These are phyloP conservation scores for Coelastrella sp. DNA, from an alignment of 139 green algal genomes.

Conservation along the genomic window DNA sequence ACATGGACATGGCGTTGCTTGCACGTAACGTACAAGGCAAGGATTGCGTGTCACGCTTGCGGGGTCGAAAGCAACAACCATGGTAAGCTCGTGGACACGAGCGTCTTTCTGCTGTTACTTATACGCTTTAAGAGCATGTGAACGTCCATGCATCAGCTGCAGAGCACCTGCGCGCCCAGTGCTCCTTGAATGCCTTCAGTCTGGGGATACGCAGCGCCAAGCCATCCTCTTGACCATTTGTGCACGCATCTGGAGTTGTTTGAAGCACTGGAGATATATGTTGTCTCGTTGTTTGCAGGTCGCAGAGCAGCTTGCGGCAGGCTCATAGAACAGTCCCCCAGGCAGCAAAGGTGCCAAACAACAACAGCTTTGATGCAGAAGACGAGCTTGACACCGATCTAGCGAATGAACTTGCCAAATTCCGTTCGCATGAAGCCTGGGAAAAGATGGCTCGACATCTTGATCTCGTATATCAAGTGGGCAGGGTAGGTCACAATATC, in stretches of 20 bases:
- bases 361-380: conserved; percentile 47
- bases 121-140: background rate
- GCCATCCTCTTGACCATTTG: background rate
- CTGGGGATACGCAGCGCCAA: too few relatives aligned
- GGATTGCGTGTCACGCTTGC: background rate
- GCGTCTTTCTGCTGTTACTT: background rate
- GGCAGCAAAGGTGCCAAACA: conserved; percentile 8
- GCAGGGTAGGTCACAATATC: conserved; percentile 16
- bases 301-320: background rate
- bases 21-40: background rate
- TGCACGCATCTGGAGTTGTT: background rate
- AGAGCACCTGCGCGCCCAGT: background rate
- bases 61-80: background rate
- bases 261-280: background rate
- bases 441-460: conserved; percentile 54
- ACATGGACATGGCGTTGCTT: background rate
- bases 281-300: background rate
- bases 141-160: background rate
- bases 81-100: background rate
- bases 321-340: background rate
- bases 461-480: conserved; percentile 56
- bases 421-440: conserved; percentile 39
- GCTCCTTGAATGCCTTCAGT: background rate
- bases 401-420: conserved; percentile 39
- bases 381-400: conserved; percentile 51